Conservation (phyloP, 1,284 basidiomycete species). For the Trichosporon ovoides region DNA sequence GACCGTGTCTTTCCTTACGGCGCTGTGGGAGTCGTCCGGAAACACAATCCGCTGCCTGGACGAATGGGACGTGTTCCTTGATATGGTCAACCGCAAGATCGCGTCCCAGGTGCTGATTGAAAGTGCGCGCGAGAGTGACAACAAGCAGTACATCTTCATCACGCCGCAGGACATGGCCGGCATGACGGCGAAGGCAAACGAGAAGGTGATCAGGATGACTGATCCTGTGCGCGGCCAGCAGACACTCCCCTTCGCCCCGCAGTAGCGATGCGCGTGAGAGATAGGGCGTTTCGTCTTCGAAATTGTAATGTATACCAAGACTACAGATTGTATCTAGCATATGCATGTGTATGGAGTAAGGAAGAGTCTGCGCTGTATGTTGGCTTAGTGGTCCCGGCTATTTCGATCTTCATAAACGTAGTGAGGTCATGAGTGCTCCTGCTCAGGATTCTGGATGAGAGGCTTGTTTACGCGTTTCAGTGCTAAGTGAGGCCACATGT, state of each 20-base stretch:
- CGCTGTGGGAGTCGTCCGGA: conserved; percentile 91
- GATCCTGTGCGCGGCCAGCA: conserved; percentile 42
- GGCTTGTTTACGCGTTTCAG: too few relatives aligned
- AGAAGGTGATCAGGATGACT: conserved; percentile 36
- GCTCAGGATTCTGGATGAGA: too few relatives aligned
- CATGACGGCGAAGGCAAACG: conserved; percentile 28
- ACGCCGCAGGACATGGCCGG: conserved; percentile 59
- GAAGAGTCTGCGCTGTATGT: too few relatives aligned
- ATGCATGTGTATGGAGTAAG: background rate
- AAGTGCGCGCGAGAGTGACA: conserved; percentile 72
- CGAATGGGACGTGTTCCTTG: conserved; percentile 90
- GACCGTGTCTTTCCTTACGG: conserved; percentile 85
- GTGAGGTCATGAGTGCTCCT: too few relatives aligned
- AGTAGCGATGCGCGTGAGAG: conserved; percentile 1
- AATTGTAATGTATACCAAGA: background rate
- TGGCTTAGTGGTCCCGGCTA: too few relatives aligned
- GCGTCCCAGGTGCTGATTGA: conserved; percentile 93
- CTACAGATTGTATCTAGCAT: background rate
- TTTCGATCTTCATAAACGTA: too few relatives aligned
- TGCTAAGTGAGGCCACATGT: too few relatives aligned
- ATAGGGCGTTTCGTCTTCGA: too few relatives aligned
- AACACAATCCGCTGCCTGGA: conserved; percentile 93
- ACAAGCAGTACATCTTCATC: conserved; percentile 86
- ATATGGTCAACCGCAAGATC: conserved; percentile 83
- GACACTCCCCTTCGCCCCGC: background rate